Evolutionary conservation across 2,329 filamentous ascomycete species (phyloP), one percentile per base, ranked within the genome.

Genomic region (Fusarium algeriense): DNA sequence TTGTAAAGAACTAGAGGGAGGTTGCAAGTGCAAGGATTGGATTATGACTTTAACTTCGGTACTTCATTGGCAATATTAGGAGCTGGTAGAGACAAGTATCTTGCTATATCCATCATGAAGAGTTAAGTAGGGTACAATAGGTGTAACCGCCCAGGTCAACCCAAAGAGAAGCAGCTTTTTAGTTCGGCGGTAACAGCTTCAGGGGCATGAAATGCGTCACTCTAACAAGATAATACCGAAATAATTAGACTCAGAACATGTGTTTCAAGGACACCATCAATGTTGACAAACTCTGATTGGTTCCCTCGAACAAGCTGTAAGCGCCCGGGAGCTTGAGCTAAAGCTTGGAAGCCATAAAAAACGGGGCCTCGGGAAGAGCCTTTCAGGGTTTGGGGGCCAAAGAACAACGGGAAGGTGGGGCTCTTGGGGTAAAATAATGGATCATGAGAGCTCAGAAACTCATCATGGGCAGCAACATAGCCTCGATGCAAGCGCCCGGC

Each of bases 271-370:
- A 67, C 58, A 72, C 45, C 30, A 61, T 26, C 32, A 53, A 49
- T 12, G 35, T 19, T 23, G 52, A 26, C 50, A 46, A 28, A 14
- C 38, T 44, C 35, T 77, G 73, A 77, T 77, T 77, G 75, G 75
- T 26, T 64, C 40, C 40, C n/a, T 43, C 32, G 20, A 35, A 52
- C 63, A 68, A 55, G 57, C 54, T 74, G 69, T 77, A 77, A 77
- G 75, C 75, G 75, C 75, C 75, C 71, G 57, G 56, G 53, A 70
- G 64, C 73, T 72, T 62, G 53, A 73, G 64, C 64, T 64, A 64
- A 55, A 71, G 57, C 62, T 52, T 59, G 60, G 63, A 58, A 60
- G 64, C 62, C 62, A 66, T 37, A 53, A 59, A 45, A 63, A 70
- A 60, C 63, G 57, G 69, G 69, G 46, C 49, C 41, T 64, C 68